Conservation (phyloP, 371 early-diverging fungal species). For the Mucor circinelloides region DNA sequence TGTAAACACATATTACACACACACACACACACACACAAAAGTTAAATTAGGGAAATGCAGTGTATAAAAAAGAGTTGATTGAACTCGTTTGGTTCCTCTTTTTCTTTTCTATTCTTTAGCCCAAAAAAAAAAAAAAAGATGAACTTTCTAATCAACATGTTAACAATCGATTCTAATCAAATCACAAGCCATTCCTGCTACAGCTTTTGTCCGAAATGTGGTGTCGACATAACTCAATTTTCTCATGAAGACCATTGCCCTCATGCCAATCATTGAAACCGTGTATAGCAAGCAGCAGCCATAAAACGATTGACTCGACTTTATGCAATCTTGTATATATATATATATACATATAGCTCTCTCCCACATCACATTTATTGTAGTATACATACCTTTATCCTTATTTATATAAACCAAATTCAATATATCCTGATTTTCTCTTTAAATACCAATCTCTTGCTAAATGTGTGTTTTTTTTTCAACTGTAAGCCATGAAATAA, state of each 20-base stretch:
- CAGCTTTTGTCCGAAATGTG: slow-evolving; percentile 27
- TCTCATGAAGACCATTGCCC: slow-evolving; percentile 28
- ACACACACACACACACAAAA: neutral
- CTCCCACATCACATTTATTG: neutral
- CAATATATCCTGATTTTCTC: neutral
- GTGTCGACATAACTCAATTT: slow-evolving; percentile 24
- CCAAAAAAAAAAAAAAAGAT: neutral
- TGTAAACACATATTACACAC: neutral
- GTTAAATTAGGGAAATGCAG: neutral
- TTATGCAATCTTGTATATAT: neutral
- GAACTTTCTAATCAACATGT: neutral
- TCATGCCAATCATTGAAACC: neutral
- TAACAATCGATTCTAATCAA: neutral
- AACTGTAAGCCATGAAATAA: neutral
- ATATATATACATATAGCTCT: neutral
- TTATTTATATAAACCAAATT: neutral
- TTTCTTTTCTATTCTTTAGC: neutral
- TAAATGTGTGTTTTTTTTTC: no score
- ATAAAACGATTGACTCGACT: slow-evolving; percentile 1
- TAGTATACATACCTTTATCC: neutral
- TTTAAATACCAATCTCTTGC: neutral
- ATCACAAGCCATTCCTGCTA: slow-evolving; percentile 9
- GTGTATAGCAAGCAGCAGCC: neutral
- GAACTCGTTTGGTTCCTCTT: neutral
- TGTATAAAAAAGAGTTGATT: neutral